phyloP scores from a whole-genome alignment of 371 early-diverging fungal genomes.

The Capillidium heterosporum region DNA sequence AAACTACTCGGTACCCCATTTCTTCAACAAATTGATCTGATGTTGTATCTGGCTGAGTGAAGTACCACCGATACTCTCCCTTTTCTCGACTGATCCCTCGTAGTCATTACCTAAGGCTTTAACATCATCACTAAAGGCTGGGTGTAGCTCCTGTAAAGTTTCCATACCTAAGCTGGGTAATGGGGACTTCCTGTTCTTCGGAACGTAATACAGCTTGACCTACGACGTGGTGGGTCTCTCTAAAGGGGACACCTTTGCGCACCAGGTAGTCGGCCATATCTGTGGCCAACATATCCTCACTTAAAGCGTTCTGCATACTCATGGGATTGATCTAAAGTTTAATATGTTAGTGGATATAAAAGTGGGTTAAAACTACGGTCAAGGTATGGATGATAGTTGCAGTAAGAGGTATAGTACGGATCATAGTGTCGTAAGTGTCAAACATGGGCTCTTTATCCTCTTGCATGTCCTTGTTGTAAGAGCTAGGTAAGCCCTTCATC shows the following conservation, averaged over 20 bases:
- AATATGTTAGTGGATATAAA: slow-evolving; percentile 5
- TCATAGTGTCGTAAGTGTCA: slow-evolving; percentile 75
- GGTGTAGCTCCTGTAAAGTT: slow-evolving; percentile 67
- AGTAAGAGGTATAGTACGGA: slow-evolving; percentile 76
- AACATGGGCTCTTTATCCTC: slow-evolving; percentile 97
- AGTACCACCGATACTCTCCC: slow-evolving; percentile 79
- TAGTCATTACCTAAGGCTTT: slow-evolving; percentile 54
- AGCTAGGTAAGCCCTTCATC: slow-evolving; percentile 86
- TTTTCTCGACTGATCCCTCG: slow-evolving; percentile 70
- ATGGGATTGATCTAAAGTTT: slow-evolving; percentile 41
- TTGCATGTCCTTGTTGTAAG: slow-evolving; percentile 97
- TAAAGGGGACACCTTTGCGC: slow-evolving; percentile 85
- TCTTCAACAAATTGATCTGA: slow-evolving; percentile 56
- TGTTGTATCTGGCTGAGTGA: slow-evolving; percentile 50
- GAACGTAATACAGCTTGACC: slow-evolving; percentile 87
- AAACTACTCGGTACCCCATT: slow-evolving; percentile 29
- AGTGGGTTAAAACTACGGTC: slow-evolving; percentile 21
- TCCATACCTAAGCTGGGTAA: slow-evolving; percentile 48
- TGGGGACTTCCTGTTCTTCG: slow-evolving; percentile 53
- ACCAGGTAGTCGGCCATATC: slow-evolving; percentile 96
- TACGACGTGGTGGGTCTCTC: slow-evolving; percentile 93
- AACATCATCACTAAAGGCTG: slow-evolving; percentile 66
- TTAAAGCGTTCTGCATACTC: slow-evolving; percentile 54
- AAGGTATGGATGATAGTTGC: slow-evolving; percentile 78
- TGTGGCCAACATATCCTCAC: slow-evolving; percentile 89